Evolutionary conservation across 78 protist species (phyloP).

Genomic region (Isochrysis galbana): DNA sequence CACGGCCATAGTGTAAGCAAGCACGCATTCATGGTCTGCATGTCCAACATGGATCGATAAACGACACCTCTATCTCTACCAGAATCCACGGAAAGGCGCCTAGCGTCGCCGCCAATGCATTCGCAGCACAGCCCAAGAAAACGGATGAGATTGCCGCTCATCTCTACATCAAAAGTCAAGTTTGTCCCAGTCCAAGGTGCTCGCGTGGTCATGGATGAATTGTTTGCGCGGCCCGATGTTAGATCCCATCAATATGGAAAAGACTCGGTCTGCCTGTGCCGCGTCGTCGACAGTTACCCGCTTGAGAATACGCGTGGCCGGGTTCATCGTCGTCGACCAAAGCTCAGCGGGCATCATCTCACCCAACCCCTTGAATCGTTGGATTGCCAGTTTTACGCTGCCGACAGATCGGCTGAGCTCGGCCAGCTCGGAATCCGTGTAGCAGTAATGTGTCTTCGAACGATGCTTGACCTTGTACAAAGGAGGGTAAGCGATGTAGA

Average conservation of each 20-base stretch:
- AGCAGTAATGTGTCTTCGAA: neutral
- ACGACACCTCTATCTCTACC: no score
- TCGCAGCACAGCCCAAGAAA: no score
- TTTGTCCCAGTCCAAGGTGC: neutral
- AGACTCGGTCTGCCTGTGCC: neutral
- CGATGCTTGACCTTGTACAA: neutral
- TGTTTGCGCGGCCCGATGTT: constrained; percentile 7
- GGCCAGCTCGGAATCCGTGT: neutral
- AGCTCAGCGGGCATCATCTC: constrained; percentile 36
- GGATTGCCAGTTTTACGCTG: neutral
- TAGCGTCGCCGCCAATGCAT: no score
- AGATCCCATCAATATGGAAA: neutral
- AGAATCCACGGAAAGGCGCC: no score
- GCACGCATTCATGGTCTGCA: no score
- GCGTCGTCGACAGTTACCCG: constrained; percentile 3
- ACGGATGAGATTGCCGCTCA: no score
- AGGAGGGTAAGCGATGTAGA: constrained; percentile 26
- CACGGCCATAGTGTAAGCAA: no score
- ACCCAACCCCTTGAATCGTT: constrained; percentile 33
- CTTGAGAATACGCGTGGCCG: neutral
- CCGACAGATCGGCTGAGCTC: neutral
- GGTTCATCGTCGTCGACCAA: constrained; percentile 19
- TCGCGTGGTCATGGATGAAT: constrained; percentile 3
- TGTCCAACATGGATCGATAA: no score
- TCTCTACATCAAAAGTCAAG: constrained; percentile 1